phyloP scores from a whole-genome alignment of 495 filamentous ascomycete species.

The Tuber borchii region DNA sequence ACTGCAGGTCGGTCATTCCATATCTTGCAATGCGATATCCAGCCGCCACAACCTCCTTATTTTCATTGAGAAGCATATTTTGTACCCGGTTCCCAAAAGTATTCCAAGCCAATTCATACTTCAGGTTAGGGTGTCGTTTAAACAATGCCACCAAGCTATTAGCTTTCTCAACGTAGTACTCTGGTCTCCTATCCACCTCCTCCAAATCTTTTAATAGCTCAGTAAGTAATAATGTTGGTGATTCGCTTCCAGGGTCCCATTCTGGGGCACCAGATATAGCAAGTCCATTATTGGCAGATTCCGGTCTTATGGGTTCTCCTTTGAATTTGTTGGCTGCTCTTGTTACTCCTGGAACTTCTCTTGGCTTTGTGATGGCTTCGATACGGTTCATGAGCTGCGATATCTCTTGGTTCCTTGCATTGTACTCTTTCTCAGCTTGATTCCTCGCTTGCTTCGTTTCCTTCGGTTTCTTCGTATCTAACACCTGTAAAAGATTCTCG shows the following conservation, averaged over 20 bases:
- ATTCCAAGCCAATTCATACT: conserved; percentile 92
- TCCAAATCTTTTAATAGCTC: conserved; percentile 86
- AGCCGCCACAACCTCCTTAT: conserved; percentile 88
- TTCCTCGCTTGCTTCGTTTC: conserved; percentile 86
- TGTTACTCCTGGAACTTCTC: conserved; percentile 49
- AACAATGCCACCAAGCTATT: conserved; percentile 90
- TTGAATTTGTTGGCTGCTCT: conserved; percentile 48
- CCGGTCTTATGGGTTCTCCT: conserved; percentile 60
- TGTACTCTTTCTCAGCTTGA: conserved; percentile 83
- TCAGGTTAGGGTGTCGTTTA: conserved; percentile 83
- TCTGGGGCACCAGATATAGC: conserved; percentile 20
- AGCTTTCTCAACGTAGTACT: conserved; percentile 88
- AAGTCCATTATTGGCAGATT: conserved; percentile 48
- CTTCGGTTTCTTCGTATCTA: conserved; percentile 91
- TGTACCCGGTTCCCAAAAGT: conserved; percentile 90
- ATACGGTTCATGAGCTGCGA: conserved; percentile 73
- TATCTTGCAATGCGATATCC: conserved; percentile 90
- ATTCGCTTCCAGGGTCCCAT: conserved; percentile 63
- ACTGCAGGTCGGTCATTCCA: conserved; percentile 84
- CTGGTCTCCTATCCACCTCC: conserved; percentile 73
- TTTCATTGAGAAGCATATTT: conserved; percentile 88
- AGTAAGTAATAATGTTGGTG: conserved; percentile 79
- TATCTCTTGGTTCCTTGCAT: conserved; percentile 82
- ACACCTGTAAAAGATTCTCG: conserved; percentile 90
- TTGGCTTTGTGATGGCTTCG: conserved; percentile 56